phyloP scores from a whole-genome alignment of 768 basidiomycete genomes.

The Suillus subaureus region DNA sequence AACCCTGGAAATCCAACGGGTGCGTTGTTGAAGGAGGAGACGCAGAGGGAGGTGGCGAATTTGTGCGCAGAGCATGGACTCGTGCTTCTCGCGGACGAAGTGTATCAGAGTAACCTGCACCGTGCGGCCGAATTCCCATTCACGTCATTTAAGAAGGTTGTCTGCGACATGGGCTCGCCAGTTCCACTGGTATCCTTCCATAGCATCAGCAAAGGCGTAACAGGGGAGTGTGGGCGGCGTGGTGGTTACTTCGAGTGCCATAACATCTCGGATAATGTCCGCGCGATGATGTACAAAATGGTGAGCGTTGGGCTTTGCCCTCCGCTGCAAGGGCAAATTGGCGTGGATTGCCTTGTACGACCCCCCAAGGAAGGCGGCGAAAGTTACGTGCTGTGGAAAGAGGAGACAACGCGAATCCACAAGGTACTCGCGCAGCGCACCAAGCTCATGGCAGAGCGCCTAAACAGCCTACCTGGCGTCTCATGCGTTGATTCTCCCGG shows the following conservation, averaged over 20 bases:
- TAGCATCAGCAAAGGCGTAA: constrained; percentile 95
- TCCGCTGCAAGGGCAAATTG: constrained; percentile 88
- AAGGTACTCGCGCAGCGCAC: constrained; percentile 72
- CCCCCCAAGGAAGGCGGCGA: constrained; percentile 78
- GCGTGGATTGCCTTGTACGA: constrained; percentile 91
- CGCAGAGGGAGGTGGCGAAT: constrained; percentile 75
- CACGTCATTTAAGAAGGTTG: constrained; percentile 91
- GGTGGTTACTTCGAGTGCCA: constrained; percentile 95
- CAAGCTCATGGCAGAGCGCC: constrained; percentile 70
- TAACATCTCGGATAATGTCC: constrained; percentile 76
- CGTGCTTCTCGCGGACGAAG: constrained; percentile 94
- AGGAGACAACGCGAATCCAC: constrained; percentile 84
- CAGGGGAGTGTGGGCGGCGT: constrained; percentile 95
- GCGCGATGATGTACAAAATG: constrained; percentile 95
- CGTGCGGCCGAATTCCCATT: constrained; percentile 67
- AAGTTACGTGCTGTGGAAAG: constrained; percentile 78
- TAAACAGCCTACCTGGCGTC: constrained; percentile 84
- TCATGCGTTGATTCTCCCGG: constrained; percentile 89
- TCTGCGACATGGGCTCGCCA: constrained; percentile 65
- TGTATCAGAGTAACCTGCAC: constrained; percentile 97
- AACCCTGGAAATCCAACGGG: constrained; percentile 99
- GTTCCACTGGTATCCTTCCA: constrained; percentile 94
- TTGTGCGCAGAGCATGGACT: constrained; percentile 85
- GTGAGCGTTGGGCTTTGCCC: constrained; percentile 90
- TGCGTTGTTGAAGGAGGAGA: constrained; percentile 68